phyloP scores from a whole-genome alignment of 331 rosid species.

The Dryas integrifolia region DNA sequence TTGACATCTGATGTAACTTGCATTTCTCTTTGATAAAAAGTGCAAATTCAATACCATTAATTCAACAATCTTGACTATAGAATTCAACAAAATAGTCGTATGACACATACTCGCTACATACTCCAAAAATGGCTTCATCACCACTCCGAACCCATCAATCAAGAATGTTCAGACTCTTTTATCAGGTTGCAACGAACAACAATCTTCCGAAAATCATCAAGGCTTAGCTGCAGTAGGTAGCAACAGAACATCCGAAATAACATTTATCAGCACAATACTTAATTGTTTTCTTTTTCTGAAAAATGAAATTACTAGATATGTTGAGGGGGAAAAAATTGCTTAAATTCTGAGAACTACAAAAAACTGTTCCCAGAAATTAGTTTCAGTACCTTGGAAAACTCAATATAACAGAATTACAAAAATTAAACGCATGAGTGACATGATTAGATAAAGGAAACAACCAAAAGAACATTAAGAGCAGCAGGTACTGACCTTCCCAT shows the following conservation, averaged over 20 bases:
- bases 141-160: slow-evolving; percentile 36
- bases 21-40: not conserved
- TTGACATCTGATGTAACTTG: not conserved
- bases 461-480: not conserved
- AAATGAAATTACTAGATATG: not conserved
- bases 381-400: too few relatives aligned
- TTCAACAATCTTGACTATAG: not conserved
- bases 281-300: not conserved
- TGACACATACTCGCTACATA: not conserved
- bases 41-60: not conserved
- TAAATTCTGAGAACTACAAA: not conserved
- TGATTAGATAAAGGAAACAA: not conserved
- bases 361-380: too few relatives aligned
- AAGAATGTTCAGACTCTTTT: slow-evolving; percentile 38
- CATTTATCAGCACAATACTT: not conserved
- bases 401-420: not conserved
- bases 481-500: slow-evolving; percentile 59
- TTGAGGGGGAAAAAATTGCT: not conserved
- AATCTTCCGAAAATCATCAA: slow-evolving; percentile 76
- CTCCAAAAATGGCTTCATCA: not conserved
- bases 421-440: not conserved
- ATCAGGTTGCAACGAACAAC: slow-evolving; percentile 76
- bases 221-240: slow-evolving; percentile 52
- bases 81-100: not conserved
- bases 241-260: not conserved